Evolutionary conservation across 2,329 filamentous ascomycete species (phyloP), one percentile per base, ranked within the genome.

Genomic region (Lecanoromycetidae sp.): DNA sequence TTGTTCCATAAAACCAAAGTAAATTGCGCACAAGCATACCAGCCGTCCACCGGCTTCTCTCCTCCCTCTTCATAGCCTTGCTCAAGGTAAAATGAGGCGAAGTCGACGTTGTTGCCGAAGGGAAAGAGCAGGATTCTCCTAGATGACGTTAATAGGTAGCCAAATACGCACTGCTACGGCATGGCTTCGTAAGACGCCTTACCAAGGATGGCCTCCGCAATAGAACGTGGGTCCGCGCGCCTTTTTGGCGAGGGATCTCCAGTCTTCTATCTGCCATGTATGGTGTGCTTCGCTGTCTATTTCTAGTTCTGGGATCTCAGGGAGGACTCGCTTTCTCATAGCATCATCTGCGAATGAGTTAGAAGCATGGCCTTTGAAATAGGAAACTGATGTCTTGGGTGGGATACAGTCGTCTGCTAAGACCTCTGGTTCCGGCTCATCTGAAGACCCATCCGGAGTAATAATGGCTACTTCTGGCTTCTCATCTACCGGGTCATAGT

Each of bases 21-120:
- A 65, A 98, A 98, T 62, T 96, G 91, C 36, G 94, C 87, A 61
- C 91, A 98, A 57, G 87, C 90, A 64, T 88, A 91, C 87, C 90
- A 98, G 61, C 94, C 84, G 36, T 94, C 85, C 10, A 90, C 87
- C 9, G 90, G 75, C 51, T 79, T 77, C 54, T 67, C 69, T 17
- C 83, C 72, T 15, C 34, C 44, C 20, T 65, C 63, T 25, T 86
- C 83, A 66, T 85, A 94, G 36, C 87, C 91, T 63, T 96, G 91
- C 64, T 98, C 91, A 19, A 98, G 77, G 64, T 96, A 98, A 63
- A 98, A 86, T 5, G 91, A 96, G 38, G 84, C 87, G 60, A 86
- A 84, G 55, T 96, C 90, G 47, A 88, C 84, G 56, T 94, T 90
- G 63, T 98, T 98, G 43, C 91, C 91, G 54, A 81, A 87, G 0